Conservation (phyloP, 1,139 yeast genomes). For the Kazachstania sp. region DNA sequence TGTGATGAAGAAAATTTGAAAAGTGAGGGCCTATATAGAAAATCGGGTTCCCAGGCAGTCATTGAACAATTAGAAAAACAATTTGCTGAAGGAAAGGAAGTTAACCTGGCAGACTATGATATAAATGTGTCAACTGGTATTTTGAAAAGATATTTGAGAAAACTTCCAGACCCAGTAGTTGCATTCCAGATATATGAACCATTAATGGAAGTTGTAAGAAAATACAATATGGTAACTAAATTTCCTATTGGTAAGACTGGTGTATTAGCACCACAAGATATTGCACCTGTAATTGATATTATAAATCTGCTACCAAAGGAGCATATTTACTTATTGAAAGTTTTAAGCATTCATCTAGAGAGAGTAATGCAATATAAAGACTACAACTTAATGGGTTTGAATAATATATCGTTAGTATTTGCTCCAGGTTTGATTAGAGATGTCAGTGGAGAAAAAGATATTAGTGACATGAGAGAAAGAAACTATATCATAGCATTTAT, state of each 20-base stretch:
- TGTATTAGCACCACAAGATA: not conserved
- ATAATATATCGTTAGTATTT: conserved; percentile 84
- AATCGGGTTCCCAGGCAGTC: conserved; percentile 72
- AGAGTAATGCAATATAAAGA: conserved; percentile 42
- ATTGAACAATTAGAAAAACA: conserved; percentile 30
- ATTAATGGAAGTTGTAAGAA: conserved; percentile 44
- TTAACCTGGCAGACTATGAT: conserved; percentile 49
- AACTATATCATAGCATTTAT: conserved; percentile 74
- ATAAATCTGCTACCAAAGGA: conserved; percentile 52
- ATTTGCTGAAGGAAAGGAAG: conserved; percentile 29
- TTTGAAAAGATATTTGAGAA: conserved; percentile 75
- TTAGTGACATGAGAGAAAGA: conserved; percentile 75
- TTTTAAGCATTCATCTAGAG: conserved; percentile 56
- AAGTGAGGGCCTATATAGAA: conserved; percentile 81
- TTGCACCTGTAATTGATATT: conserved; percentile 3
- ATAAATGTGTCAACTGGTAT: conserved; percentile 83
- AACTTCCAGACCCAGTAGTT: conserved; percentile 77
- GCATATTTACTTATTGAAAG: conserved; percentile 50
- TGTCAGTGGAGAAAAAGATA: conserved; percentile 71
- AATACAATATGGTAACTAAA: conserved; percentile 30
- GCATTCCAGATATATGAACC: conserved; percentile 62
- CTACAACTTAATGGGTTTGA: conserved; percentile 66
- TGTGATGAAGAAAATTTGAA: conserved; percentile 47
- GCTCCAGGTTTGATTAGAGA: conserved; percentile 92
- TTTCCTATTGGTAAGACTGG: conserved; percentile 9